Evolutionary conservation across 495 filamentous ascomycete species (phyloP).

Genomic region (Penicillium pulvis): DNA sequence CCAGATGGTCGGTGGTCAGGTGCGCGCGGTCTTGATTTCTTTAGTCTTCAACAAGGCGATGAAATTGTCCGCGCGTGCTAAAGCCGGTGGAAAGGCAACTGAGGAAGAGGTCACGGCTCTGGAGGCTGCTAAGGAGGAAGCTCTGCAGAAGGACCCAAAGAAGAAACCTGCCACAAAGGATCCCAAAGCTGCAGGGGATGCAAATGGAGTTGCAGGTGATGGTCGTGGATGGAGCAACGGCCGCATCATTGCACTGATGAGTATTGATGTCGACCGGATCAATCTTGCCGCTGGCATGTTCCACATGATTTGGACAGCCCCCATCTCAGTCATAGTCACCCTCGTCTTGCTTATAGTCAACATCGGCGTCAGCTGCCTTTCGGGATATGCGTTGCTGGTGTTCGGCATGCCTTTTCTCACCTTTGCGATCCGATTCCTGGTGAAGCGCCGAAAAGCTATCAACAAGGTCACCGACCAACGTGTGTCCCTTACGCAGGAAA

Average conservation of each 20-base stretch:
- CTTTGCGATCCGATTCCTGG: conserved; percentile 68
- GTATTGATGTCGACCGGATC: conserved; percentile 86
- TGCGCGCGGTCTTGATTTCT: conserved; percentile 71
- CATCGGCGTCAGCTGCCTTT: conserved; percentile 81
- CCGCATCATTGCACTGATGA: conserved; percentile 88
- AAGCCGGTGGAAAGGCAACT: conserved; percentile 61
- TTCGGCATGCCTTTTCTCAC: conserved; percentile 75
- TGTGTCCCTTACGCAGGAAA: conserved; percentile 89
- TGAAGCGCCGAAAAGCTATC: conserved; percentile 70
- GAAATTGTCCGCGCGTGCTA: conserved; percentile 76
- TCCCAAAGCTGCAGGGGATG: conserved; percentile 18
- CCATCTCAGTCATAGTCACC: conserved; percentile 74
- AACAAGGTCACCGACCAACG: conserved; percentile 92
- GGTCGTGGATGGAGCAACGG: conserved; percentile 89
- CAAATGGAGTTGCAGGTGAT: conserved; percentile 58
- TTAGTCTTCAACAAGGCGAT: conserved; percentile 81
- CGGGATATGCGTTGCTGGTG: conserved; percentile 81
- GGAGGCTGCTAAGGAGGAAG: conserved; percentile 42
- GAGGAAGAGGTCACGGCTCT: conserved; percentile 39
- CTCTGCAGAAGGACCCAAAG: conserved; percentile 41
- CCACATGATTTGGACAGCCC: conserved; percentile 86
- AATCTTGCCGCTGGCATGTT: conserved; percentile 85
- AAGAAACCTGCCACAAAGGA: conserved; percentile 9
- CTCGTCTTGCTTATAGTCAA: conserved; percentile 81
- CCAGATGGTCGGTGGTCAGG: conserved; percentile 78